These are phyloP conservation scores for Candida anutae DNA, from an alignment of 1,139 yeast genomes.

Conservation along the genomic window DNA sequence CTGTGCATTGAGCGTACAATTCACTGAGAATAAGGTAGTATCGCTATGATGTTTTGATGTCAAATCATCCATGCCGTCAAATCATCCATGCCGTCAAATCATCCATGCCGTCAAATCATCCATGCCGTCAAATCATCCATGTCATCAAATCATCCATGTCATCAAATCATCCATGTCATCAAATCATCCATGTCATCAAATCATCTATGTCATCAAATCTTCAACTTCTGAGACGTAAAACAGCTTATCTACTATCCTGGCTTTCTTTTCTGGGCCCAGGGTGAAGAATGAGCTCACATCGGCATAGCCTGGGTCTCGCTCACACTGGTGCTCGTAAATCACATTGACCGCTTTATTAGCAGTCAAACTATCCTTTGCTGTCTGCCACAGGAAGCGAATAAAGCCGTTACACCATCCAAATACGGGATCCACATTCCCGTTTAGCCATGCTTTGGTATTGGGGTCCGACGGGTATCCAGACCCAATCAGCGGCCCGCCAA, in stretches of 20 bases:
- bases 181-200: no score
- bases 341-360: constrained; percentile 41
- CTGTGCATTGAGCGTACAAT: no score
- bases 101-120: no score
- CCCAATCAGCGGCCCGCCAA: constrained; percentile 45
- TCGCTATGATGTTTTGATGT: no score
- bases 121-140: no score
- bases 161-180: no score
- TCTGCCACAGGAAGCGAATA: constrained; percentile 90
- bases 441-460: constrained; percentile 68
- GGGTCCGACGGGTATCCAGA: constrained; percentile 97
- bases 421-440: constrained; percentile 51
- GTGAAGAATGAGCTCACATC: constrained; percentile 24
- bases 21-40: no score
- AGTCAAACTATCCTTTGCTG: constrained; percentile 67
- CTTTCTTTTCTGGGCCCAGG: not conserved
- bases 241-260: not conserved
- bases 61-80: no score
- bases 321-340: constrained; percentile 31
- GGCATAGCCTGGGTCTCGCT: constrained; percentile 21
- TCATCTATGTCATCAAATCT: no score
- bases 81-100: no score
- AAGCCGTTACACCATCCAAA: constrained; percentile 82
- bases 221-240: not conserved
- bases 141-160: no score